Conservation (phyloP, 2,329 filamentous ascomycete species). For the Colletotrichum gloeosporioides region DNA sequence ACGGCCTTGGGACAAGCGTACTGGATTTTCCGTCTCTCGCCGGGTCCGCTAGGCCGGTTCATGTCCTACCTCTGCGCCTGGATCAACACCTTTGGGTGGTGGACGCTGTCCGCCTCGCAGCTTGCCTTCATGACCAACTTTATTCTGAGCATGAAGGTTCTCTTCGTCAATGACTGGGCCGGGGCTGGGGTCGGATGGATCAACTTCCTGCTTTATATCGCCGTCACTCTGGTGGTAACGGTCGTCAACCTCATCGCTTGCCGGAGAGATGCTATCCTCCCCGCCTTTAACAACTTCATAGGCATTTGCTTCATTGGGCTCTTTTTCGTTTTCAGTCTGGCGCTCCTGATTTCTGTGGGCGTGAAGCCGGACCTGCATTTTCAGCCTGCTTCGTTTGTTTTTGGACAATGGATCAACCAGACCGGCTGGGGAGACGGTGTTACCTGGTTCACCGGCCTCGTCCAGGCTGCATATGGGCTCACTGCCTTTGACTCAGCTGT, state of each 20-base stretch:
- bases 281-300: conserved; percentile 62
- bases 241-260: conserved; percentile 57
- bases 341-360: conserved; percentile 57
- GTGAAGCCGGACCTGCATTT: conserved; percentile 47
- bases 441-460: conserved; percentile 62
- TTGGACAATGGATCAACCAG: conserved; percentile 55
- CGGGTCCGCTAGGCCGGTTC: conserved; percentile 50
- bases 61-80: conserved; percentile 62
- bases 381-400: conserved; percentile 57
- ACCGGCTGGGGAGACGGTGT: conserved; percentile 59
- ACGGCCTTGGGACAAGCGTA: conserved; percentile 65
- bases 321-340: conserved; percentile 58
- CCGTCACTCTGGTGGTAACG: conserved; percentile 52
- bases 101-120: conserved; percentile 60
- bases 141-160: conserved; percentile 58
- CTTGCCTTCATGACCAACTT: conserved; percentile 65
- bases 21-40: conserved; percentile 53
- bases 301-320: conserved; percentile 56
- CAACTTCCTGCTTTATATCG: conserved; percentile 60
- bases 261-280: conserved; percentile 47
- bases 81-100: conserved; percentile 67
- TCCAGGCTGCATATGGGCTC: conserved; percentile 61
- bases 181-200: conserved; percentile 53
- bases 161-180: conserved; percentile 55
- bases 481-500: conserved; percentile 64